phyloP scores from a whole-genome alignment of 1,139 yeast genomes.

The Saccharomyces hybrid region DNA sequence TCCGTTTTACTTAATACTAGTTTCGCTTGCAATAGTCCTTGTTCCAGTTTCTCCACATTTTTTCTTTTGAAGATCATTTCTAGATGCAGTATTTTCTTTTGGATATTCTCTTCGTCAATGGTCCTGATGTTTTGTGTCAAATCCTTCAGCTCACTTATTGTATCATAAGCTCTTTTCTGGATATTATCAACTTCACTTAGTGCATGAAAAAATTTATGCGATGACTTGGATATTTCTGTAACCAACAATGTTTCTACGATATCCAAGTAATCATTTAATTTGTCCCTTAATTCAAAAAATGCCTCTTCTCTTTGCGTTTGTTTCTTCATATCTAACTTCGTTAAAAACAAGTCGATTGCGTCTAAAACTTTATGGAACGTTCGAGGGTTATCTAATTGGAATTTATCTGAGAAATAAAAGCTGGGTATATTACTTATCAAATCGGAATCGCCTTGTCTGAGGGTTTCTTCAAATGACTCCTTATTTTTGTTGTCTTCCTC shows the following conservation, averaged over 20 bases:
- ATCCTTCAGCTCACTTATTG: constrained; percentile 43
- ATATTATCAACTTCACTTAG: constrained; percentile 65
- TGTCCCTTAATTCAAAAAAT: constrained; percentile 62
- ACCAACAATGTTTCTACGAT: constrained; percentile 75
- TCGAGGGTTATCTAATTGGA: constrained; percentile 83
- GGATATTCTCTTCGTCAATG: constrained; percentile 46
- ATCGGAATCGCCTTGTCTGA: constrained; percentile 9
- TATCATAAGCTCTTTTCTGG: constrained; percentile 46
- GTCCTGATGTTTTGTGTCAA: constrained; percentile 39
- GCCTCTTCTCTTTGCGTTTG: constrained; percentile 17
- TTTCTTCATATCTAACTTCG: constrained; percentile 23
- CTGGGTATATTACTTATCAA: constrained; percentile 43
- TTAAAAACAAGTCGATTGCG: constrained; percentile 26
- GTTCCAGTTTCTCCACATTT: constrained; percentile 58
- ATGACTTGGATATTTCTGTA: constrained; percentile 75
- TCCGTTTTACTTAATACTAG: constrained; percentile 44
- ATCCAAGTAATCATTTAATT: constrained; percentile 75
- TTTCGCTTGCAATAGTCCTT: constrained; percentile 57
- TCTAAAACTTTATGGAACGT: constrained; percentile 62
- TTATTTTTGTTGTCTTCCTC: constrained; percentile 18
- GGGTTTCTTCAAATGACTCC: constrained; percentile 11
- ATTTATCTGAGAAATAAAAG: constrained; percentile 59
- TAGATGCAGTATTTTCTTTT: constrained; percentile 47
- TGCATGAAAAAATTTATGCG: constrained; percentile 78
- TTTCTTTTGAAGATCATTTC: constrained; percentile 46